Conservation (phyloP, 306 rosid genomes). For the Prunus fruticosa region DNA sequence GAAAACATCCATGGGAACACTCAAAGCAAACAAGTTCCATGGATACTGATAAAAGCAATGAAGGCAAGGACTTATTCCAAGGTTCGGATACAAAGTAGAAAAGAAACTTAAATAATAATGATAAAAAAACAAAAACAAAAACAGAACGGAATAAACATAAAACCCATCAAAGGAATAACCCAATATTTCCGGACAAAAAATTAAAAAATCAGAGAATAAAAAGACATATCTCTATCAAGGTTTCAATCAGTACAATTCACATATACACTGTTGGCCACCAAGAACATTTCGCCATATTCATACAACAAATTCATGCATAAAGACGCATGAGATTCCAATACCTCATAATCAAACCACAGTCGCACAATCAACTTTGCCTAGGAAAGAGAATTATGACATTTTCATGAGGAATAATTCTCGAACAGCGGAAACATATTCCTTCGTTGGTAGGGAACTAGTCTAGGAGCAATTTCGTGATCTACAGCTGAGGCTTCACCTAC, state of each 20-base stretch:
- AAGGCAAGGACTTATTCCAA: slow-evolving; percentile 60
- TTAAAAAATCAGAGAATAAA: slow-evolving; percentile 36
- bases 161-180: slow-evolving; percentile 24
- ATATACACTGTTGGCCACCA: slow-evolving; percentile 74
- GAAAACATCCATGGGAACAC: slow-evolving; percentile 14
- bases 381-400: slow-evolving; percentile 36
- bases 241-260: slow-evolving; percentile 59
- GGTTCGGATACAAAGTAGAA: slow-evolving; percentile 33
- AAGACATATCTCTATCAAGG: slow-evolving; percentile 58
- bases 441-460: slow-evolving; percentile 57
- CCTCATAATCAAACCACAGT: slow-evolving; percentile 45
- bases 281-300: slow-evolving; percentile 51
- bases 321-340: slow-evolving; percentile 50
- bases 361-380: slow-evolving; percentile 48
- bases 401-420: slow-evolving; percentile 62
- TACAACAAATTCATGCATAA: slow-evolving; percentile 41
- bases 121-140: slow-evolving; percentile 8
- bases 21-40: slow-evolving; percentile 35
- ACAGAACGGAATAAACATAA: slow-evolving; percentile 23
- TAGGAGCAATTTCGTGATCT: slow-evolving; percentile 51
- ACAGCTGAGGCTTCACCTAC: slow-evolving; percentile 52
- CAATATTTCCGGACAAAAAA: neutral
- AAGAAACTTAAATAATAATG: slow-evolving; percentile 6
- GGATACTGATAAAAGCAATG: slow-evolving; percentile 42
- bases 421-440: slow-evolving; percentile 63